Base-by-base conservation (phyloP, 176 grass and related monocot species). In the Zoysia pacifica region DNA sequence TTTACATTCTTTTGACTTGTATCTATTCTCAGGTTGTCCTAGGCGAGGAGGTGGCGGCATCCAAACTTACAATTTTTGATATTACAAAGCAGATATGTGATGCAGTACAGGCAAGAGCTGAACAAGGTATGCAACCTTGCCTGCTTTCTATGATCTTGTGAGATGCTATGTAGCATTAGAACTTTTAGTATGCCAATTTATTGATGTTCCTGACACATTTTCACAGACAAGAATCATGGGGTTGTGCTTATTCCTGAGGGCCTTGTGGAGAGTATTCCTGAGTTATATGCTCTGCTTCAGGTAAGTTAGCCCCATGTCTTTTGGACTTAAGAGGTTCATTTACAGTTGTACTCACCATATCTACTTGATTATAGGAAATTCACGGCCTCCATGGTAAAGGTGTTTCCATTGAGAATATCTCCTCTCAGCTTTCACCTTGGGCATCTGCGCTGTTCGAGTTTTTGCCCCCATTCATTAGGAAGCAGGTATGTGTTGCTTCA, bases 391-490 rank as follows among this genome's bases (percentile, higher is more conserved):
- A 99, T 7, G 40, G 64, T 48, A 87, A 90, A 88, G 96, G 96
- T 81, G 93, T 99, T 59, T 95, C 93, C 19, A 50, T 89, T 65
- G 93, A 99, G 67, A 90, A 91, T 55, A 99, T 99, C 53, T 91
- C 96, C 77, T 94, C 88, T 78, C 88, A 99, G 74, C 93, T 99
- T 93, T 99, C 96, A 74, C 96, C 96, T 69, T 99, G 96, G 96
- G 96, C 96, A 80, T 94, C 93, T 88, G 96, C 96, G 54, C 86
- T 95, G 7, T 99, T 95, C 91, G 96, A 93, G 84, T 99, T 99
- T 75, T 93, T 99, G 77, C 96, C 96, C 69, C 72, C 87, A 8
- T 99, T 99, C 80, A 95, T 99, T 61, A 95, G 86, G 93, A 93
- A 93, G 77, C 96, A 99, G 93, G 96, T 93, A 69, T 42, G 43